Evolutionary conservation across 2,329 filamentous ascomycete species (phyloP), one percentile per base, ranked within the genome.

Genomic region (Pseudocercospora pini-densiflorae): DNA sequence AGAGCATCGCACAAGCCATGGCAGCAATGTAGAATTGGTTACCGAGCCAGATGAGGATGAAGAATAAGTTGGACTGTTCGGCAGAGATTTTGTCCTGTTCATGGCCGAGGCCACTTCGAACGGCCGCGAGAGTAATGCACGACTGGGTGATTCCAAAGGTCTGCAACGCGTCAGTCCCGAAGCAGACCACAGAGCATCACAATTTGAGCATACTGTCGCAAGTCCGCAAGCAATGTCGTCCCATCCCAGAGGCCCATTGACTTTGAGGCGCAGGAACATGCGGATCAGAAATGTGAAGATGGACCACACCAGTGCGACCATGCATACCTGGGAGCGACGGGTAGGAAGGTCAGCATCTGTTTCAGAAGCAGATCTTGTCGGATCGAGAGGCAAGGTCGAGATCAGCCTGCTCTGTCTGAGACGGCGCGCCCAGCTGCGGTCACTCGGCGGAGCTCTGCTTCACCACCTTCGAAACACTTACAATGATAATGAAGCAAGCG

Each of bases 161-260:
- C 63, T 67, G 49, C 7, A 5, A 12, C 9, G 21, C 10, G 16
- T 64, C n/a, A 64, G 23, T 19, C 6, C 7, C 2, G 2, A 8
- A 33, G 2, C 7, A 12, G 27, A 21, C 23, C 36, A 27, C 24
- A 10, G 27, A 14, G 9, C 14, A 19, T 21, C 23, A 10, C 27
- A 2, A 23, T 21, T 4, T 0, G 9, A 8, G 59, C 67, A 21
- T 8, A 73, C 49, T 1, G 74, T 77, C 14, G 73, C 73, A 0
- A 65, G 58, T 9, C 62, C 59, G 64, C 75, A 77, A 5, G 71
- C 64, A 31, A 59, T 63, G 61, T 77, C 74, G 36, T 77, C 75
- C 49, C 63, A 71, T 10, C 74, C 72, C 14, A 75, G 68, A 0
- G 75, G 75, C 0, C 74, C 74, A 33, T 74, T 76, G 69, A 77